phyloP scores from a whole-genome alignment of 768 basidiomycete species.

The Rhodotorula babjevae region DNA sequence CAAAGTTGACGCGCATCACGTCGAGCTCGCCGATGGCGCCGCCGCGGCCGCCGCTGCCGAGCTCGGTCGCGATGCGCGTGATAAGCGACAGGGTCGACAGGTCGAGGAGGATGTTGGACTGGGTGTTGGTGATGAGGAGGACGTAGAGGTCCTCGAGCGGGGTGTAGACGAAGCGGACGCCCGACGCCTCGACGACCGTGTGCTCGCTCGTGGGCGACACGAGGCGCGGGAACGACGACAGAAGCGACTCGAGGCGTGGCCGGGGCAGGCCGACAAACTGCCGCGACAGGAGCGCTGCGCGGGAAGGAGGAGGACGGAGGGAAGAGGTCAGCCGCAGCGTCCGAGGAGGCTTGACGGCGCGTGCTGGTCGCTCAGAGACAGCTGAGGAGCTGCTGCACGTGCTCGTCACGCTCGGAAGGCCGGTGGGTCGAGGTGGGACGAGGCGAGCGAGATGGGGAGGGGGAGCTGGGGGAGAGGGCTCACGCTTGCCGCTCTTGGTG shows the following conservation, averaged over 20 bases:
- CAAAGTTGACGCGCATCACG: slow-evolving; percentile 83
- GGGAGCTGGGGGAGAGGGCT: slow-evolving; percentile 39
- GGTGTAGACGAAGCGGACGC: slow-evolving; percentile 43
- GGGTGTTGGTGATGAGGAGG: slow-evolving; percentile 94
- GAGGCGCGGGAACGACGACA: slow-evolving; percentile 94
- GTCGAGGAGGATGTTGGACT: slow-evolving; percentile 97
- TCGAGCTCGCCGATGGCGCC: slow-evolving; percentile 80
- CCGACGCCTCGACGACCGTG: slow-evolving; percentile 41
- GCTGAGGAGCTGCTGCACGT: no score
- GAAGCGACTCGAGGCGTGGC: slow-evolving; percentile 86
- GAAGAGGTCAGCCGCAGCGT: neutral
- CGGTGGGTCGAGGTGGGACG: neutral
- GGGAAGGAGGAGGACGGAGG: slow-evolving; percentile 2
- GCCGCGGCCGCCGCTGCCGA: slow-evolving; percentile 47
- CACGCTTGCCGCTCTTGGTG: slow-evolving; percentile 88
- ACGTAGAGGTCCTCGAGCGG: slow-evolving; percentile 77
- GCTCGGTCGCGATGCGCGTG: slow-evolving; percentile 84
- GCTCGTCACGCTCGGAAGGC: neutral
- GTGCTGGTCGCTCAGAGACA: no score
- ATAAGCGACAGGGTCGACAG: slow-evolving; percentile 94
- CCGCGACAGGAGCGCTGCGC: slow-evolving; percentile 82
- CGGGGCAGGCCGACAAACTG: slow-evolving; percentile 92
- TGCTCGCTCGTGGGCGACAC: slow-evolving; percentile 82
- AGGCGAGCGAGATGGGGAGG: neutral
- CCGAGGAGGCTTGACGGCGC: no score